phyloP scores from a whole-genome alignment of 2,329 filamentous ascomycete species.

The Cladophialophora immunda region DNA sequence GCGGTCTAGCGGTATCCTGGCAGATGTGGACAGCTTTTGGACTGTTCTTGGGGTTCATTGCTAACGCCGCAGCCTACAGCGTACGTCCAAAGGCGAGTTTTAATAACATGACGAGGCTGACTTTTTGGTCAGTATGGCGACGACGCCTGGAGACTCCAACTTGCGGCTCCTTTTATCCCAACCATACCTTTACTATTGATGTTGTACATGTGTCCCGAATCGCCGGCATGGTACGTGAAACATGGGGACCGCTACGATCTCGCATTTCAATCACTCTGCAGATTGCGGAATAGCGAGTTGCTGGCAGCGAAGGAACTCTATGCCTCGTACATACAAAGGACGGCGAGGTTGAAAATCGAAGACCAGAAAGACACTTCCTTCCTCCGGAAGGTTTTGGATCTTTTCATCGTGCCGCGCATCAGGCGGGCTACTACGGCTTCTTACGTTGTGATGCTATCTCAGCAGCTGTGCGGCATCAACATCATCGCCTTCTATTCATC shows the following conservation, averaged over 20 bases:
- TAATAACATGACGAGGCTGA: neutral
- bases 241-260: conserved; percentile 63
- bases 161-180: conserved; percentile 71
- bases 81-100: conserved; percentile 42
- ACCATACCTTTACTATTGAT: conserved; percentile 67
- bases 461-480: conserved; percentile 61
- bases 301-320: conserved; percentile 66
- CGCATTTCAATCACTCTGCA: conserved; percentile 67
- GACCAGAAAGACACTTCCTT: conserved; percentile 19
- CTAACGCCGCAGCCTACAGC: conserved; percentile 70
- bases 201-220: conserved; percentile 71
- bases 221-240: conserved; percentile 73
- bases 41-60: conserved; percentile 72
- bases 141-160: conserved; percentile 70
- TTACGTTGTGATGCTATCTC: conserved; percentile 46
- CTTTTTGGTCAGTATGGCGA: conserved; percentile 46
- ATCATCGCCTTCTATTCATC: conserved; percentile 77
- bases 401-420: conserved; percentile 46
- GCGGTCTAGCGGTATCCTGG: conserved; percentile 62
- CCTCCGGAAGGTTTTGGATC: conserved; percentile 45
- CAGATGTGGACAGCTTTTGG: conserved; percentile 63
- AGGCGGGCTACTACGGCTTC: conserved; percentile 44
- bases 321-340: conserved; percentile 60
- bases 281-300: conserved; percentile 65
- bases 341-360: conserved; percentile 47